A percentile compares a stretch with the other conserved stretches of the same genome.
These are phyloP conservation scores for Andrographis paniculata DNA, from an alignment of 305 asterid species.

Conservation along the genomic window DNA sequence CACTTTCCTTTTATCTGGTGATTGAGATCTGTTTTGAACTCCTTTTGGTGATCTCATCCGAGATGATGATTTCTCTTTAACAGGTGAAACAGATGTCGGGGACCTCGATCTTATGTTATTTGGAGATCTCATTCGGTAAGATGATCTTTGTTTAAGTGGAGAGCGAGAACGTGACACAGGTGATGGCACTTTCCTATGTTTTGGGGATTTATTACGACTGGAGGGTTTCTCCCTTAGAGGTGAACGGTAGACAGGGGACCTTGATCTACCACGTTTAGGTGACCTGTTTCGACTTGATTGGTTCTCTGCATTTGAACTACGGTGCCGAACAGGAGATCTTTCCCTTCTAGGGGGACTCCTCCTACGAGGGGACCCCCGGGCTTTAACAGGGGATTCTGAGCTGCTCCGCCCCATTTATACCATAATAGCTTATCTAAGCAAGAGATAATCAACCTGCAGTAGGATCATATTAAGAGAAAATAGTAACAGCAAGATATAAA, in stretches of 20 bases:
- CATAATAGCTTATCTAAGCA: constrained; percentile 15
- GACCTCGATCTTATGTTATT: constrained; percentile 40
- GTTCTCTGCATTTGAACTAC: constrained; percentile 45
- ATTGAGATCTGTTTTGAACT: constrained; percentile 15
- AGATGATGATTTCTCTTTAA: constrained; percentile 20
- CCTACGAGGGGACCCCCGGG: constrained; percentile 48
- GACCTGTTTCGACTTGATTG: constrained; percentile 42
- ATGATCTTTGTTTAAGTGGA: constrained; percentile 41
- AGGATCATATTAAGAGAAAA: too few relatives aligned
- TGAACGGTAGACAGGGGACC: constrained; percentile 49
- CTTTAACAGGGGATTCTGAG: constrained; percentile 61
- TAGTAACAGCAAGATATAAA: too few relatives aligned
- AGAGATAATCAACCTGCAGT: too few relatives aligned
- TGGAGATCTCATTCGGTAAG: constrained; percentile 39
- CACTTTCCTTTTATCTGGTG: constrained; percentile 16
- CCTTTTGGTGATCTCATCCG: constrained; percentile 31
- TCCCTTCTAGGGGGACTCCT: constrained; percentile 58
- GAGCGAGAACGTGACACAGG: constrained; percentile 36
- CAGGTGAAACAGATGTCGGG: constrained; percentile 32
- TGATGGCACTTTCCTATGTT: constrained; percentile 35
- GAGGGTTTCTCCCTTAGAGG: constrained; percentile 45
- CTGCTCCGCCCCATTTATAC: constrained; percentile 49
- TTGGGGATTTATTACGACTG: constrained; percentile 43
- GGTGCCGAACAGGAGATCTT: constrained; percentile 47
- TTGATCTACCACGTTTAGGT: constrained; percentile 47